phyloP scores from a whole-genome alignment of 148 eudicot genomes.

The Nepenthes mirabilis region DNA sequence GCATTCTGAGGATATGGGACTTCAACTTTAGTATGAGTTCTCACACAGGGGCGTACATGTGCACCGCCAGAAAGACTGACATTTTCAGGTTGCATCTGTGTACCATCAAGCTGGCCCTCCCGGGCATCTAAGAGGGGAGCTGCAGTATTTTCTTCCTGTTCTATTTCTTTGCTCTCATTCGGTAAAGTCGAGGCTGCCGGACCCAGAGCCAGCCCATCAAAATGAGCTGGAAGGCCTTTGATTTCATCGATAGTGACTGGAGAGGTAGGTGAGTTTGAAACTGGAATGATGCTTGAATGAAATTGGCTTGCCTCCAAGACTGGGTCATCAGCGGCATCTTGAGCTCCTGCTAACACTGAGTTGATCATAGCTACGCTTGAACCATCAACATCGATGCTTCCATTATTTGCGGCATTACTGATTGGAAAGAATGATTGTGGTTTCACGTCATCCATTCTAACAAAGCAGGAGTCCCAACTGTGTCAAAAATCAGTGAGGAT shows the following conservation, averaged over 20 bases:
- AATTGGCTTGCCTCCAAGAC: background rate
- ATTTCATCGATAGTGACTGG: background rate
- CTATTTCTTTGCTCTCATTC: background rate
- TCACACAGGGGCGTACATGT: slow-evolving; percentile 3
- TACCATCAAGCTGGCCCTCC: slow-evolving; percentile 9
- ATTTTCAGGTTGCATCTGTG: slow-evolving; percentile 6
- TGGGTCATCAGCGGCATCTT: background rate
- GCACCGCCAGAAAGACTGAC: background rate
- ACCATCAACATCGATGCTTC: background rate
- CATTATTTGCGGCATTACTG: slow-evolving; percentile 3
- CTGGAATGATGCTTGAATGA: background rate
- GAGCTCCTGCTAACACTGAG: background rate
- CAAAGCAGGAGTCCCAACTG: slow-evolving; percentile 4
- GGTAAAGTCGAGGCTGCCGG: background rate
- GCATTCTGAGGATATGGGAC: background rate
- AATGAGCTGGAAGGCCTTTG: background rate
- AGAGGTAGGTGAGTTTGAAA: background rate
- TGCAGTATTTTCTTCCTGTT: background rate
- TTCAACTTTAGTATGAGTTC: slow-evolving; percentile 2
- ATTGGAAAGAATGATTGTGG: slow-evolving; percentile 4
- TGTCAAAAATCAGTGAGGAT: background rate
- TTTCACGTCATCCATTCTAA: slow-evolving; percentile 9
- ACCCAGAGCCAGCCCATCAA: background rate
- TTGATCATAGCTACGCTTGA: background rate
- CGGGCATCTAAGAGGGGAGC: background rate